Base-by-base conservation (phyloP, 2,329 filamentous ascomycete genomes). In the Balansia obtecta region DNA sequence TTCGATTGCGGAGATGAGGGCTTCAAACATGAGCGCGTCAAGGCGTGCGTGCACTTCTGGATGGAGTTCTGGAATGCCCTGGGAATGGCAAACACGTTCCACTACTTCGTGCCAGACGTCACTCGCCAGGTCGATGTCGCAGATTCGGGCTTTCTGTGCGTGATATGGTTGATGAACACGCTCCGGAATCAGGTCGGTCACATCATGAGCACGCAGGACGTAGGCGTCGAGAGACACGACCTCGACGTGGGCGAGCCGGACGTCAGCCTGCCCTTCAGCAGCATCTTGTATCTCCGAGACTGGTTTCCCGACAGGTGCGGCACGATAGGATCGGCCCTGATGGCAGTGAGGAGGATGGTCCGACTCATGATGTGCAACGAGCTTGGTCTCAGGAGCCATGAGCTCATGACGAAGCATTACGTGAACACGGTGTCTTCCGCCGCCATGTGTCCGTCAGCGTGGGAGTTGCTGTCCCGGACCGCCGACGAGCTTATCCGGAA, bases 31-130 rank as follows among this genome's bases (percentile, higher is more conserved):
- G 39, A 50, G 20, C 55, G 57, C 13, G 27, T 57, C 46, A 34
- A 51, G 30, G 50, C 52, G 27, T 55, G 51, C 22, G 43, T 53
- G 2, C 50, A 55, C n/a, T 46, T 55, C n/a, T 58, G 58, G 58
- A 52, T 53, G 9, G 50, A 50, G 22, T 58, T 57, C 41, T 54
- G 50, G 53, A 54, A 57, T 41, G 46, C 22, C 16, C 27, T 58
- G 22, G 56, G 50, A 10, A 49, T 56, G 43, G 48, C 54, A 8
- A 52, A 49, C 22, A 50, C 51, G 44, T 60, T 58, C 38, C 37
- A 48, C n/a, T 57, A 57, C 43, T 55, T 57, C 34, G 57, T 51
- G 6, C 52, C 46, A 4, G 22, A 40, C 4, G 47, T 40, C 22
- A 53, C 48, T 15, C 43, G 10, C 12, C 53, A 55, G 46, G 13